Conservation (phyloP, 805 yeast genomes). For the Kodamaea neixiangensis region DNA sequence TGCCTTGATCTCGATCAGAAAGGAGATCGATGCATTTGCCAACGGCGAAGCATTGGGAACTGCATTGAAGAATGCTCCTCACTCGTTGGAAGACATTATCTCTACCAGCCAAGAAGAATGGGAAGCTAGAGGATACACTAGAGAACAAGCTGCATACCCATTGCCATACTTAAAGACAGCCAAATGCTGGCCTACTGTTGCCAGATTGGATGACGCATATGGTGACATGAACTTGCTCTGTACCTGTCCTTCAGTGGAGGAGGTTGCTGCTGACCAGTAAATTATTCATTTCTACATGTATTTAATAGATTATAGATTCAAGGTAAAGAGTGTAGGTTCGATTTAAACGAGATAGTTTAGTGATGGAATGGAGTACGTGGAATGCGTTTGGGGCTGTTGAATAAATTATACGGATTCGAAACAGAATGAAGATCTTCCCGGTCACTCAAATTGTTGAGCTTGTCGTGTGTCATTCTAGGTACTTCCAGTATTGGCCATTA, state of each 20-base stretch:
- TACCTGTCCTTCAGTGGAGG: slow-evolving; percentile 88
- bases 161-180: slow-evolving; percentile 66
- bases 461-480: too few relatives aligned
- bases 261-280: slow-evolving; percentile 45
- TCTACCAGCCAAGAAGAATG: slow-evolving; percentile 64
- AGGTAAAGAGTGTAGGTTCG: neutral
- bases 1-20: slow-evolving; percentile 78
- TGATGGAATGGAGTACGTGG: too few relatives aligned
- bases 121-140: slow-evolving; percentile 82
- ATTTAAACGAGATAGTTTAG: too few relatives aligned
- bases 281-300: slow-evolving; percentile 4
- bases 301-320: slow-evolving; percentile 1
- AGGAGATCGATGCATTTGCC: slow-evolving; percentile 75
- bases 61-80: slow-evolving; percentile 89
- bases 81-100: slow-evolving; percentile 77
- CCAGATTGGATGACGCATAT: slow-evolving; percentile 90
- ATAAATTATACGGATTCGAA: too few relatives aligned
- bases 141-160: slow-evolving; percentile 94
- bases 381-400: too few relatives aligned
- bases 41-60: slow-evolving; percentile 64
- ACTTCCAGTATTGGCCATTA: too few relatives aligned
- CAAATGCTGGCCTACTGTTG: slow-evolving; percentile 95
- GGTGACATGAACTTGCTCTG: slow-evolving; percentile 93
- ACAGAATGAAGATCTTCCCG: too few relatives aligned
- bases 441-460: too few relatives aligned